Conservation (phyloP, 805 yeast genomes). For the Wickerhamia fluorescens region DNA sequence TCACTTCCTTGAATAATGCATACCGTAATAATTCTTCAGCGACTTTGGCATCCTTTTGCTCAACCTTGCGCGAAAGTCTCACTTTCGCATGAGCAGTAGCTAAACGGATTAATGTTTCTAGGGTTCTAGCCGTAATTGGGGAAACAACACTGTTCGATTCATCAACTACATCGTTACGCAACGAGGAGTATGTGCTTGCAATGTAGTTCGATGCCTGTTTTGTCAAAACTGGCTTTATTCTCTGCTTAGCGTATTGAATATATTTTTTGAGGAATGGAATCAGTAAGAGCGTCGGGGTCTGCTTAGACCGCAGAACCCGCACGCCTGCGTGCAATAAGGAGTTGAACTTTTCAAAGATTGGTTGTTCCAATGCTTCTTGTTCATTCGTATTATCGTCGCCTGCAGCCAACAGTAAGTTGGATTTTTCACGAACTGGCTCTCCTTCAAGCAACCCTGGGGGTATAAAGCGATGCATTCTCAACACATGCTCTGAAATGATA, state of each 20-base stretch:
- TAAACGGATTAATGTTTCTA: conserved; percentile 90
- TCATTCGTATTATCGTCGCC: conserved; percentile 52
- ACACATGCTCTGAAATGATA: conserved; percentile 85
- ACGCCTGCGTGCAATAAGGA: conserved; percentile 81
- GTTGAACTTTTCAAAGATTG: conserved; percentile 79
- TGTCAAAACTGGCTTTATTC: conserved; percentile 75
- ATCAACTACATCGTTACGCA: conserved; percentile 67
- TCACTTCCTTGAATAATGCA: conserved; percentile 76
- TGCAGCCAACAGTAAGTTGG: conserved; percentile 67
- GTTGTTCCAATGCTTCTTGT: conserved; percentile 42
- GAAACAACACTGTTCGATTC: conserved; percentile 71
- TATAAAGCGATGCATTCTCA: conserved; percentile 84
- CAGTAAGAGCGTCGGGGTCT: conserved; percentile 39
- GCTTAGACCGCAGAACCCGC: conserved; percentile 13
- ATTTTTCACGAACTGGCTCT: conserved; percentile 80
- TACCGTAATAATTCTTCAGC: conserved; percentile 82
- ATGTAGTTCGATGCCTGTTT: conserved; percentile 73
- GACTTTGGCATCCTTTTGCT: conserved; percentile 68
- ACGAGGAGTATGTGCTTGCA: conserved; percentile 68
- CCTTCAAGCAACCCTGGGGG: conserved; percentile 90
- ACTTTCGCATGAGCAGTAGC: conserved; percentile 96
- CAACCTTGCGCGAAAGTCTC: conserved; percentile 72
- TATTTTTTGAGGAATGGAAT: conserved; percentile 87
- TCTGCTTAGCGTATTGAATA: conserved; percentile 86
- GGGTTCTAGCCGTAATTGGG: conserved; percentile 96